A percentile compares a stretch with the other conserved stretches of the same genome.
Evolutionary conservation across 2,329 filamentous ascomycete species (phyloP).

Genomic region (Aspergillus sp.): DNA sequence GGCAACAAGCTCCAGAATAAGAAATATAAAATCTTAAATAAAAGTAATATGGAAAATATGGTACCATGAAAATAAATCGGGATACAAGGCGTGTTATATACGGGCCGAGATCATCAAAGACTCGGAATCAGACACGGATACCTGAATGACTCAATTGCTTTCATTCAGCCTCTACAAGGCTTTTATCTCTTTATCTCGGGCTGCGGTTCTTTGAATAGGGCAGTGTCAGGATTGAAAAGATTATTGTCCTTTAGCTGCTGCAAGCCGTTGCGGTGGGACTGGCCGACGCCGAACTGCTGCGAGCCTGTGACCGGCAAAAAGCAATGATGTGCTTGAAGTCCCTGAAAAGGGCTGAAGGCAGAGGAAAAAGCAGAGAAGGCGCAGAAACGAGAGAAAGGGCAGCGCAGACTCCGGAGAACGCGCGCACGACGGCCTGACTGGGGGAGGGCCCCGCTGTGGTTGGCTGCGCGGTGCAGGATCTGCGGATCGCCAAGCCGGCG

Average conservation of each 20-base stretch:
- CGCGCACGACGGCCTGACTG: conserved; percentile 17
- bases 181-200: not conserved
- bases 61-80: not conserved
- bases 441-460: conserved; percentile 1
- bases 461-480: conserved; percentile 10
- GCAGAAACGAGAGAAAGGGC: not conserved
- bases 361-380: not conserved
- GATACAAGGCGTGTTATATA: not conserved
- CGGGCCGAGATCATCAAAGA: conserved; percentile 1
- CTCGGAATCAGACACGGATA: not conserved
- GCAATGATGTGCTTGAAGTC: not conserved
- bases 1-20: not conserved
- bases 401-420: not conserved
- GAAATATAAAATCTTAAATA: not conserved
- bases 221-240: not conserved
- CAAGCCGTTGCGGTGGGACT: not conserved
- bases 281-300: not conserved
- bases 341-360: not conserved
- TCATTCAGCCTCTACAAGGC: conserved; percentile 1
- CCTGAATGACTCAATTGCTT: not conserved
- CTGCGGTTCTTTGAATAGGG: not conserved
- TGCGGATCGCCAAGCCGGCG: conserved; percentile 20
- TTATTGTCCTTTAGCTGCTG: not conserved
- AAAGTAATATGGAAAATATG: not conserved
- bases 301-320: not conserved